Percentiles rank a stretch among this genome's conserved stretches.
phyloP scores from a whole-genome alignment of 2,329 filamentous ascomycete genomes.

The Thelonectria blattea region DNA sequence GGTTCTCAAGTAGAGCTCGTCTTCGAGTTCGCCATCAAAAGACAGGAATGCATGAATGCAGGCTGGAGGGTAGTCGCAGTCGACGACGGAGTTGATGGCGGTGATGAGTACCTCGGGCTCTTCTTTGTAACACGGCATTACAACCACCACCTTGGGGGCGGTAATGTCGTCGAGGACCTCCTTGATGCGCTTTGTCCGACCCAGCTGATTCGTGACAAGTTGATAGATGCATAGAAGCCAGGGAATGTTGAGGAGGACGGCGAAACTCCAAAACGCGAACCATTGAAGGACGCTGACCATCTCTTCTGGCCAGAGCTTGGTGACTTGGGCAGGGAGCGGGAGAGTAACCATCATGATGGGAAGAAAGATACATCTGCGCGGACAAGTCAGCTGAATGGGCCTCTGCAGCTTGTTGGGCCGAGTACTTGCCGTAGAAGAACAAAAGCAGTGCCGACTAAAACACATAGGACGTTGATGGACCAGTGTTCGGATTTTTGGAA shows the following conservation, averaged over 20 bases:
- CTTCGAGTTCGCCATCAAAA: constrained; percentile 88
- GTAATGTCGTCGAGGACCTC: constrained; percentile 82
- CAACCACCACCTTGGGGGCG: constrained; percentile 91
- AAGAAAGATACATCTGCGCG: constrained; percentile 71
- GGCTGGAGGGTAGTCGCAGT: constrained; percentile 89
- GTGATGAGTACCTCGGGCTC: constrained; percentile 82
- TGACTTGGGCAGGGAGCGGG: constrained; percentile 76
- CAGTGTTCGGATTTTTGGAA: constrained; percentile 89
- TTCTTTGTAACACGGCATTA: constrained; percentile 98
- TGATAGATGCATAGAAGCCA: constrained; percentile 95
- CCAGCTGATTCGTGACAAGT: constrained; percentile 84
- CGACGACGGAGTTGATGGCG: constrained; percentile 88
- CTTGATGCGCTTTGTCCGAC: constrained; percentile 81
- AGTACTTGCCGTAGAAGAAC: constrained; percentile 70
- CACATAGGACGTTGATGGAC: constrained; percentile 79
- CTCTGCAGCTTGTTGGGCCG: background rate
- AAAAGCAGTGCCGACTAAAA: constrained; percentile 77
- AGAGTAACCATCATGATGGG: constrained; percentile 95
- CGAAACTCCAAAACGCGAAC: constrained; percentile 96
- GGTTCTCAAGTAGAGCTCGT: constrained; percentile 87
- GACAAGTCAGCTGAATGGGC: constrained; percentile 49
- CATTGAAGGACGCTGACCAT: constrained; percentile 82
- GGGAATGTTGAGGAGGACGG: constrained; percentile 81
- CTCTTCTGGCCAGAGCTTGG: constrained; percentile 70
- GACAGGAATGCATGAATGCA: constrained; percentile 96